Evolutionary conservation across 2,329 filamentous ascomycete species (phyloP).

Genomic region (Aphanoascus verrucosus): DNA sequence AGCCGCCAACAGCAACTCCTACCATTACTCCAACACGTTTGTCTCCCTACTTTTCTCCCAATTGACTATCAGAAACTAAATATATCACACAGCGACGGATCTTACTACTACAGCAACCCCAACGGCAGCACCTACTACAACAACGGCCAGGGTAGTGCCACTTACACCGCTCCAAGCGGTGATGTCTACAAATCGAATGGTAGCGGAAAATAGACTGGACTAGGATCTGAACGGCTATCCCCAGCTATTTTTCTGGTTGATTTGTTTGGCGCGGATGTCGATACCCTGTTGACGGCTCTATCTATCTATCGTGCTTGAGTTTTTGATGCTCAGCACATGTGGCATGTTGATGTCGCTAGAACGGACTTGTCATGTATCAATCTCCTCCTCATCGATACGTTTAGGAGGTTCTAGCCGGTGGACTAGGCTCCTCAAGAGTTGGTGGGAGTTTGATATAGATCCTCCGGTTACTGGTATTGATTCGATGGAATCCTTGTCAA

Average conservation of each 20-base stretch:
- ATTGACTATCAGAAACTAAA: not conserved
- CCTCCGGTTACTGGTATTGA: not conserved
- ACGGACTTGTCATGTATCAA: too few species aligned
- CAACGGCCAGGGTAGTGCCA: conserved; percentile 46
- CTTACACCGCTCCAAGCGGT: conserved; percentile 50
- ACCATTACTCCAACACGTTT: conserved; percentile 56
- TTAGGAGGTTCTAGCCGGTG: not conserved
- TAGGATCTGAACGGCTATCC: not conserved
- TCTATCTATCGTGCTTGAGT: too few species aligned
- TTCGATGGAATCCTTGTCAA: too few species aligned
- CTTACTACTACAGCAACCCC: conserved; percentile 63
- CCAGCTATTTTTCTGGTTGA: not conserved
- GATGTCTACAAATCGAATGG: conserved; percentile 10
- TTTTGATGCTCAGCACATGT: too few species aligned
- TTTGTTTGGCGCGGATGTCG: not conserved
- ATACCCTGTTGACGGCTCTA: too few species aligned
- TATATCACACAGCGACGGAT: conserved; percentile 42
- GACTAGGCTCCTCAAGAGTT: not conserved
- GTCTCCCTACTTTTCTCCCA: conserved; percentile 18
- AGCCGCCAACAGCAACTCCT: conserved; percentile 45
- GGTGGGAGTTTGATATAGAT: not conserved
- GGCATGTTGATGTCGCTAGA: too few species aligned
- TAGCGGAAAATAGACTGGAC: not conserved
- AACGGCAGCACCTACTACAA: conserved; percentile 61
- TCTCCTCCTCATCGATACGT: not conserved